Conservation (phyloP, 148 eudicot genomes). For the Rhododendron williamsianum region DNA sequence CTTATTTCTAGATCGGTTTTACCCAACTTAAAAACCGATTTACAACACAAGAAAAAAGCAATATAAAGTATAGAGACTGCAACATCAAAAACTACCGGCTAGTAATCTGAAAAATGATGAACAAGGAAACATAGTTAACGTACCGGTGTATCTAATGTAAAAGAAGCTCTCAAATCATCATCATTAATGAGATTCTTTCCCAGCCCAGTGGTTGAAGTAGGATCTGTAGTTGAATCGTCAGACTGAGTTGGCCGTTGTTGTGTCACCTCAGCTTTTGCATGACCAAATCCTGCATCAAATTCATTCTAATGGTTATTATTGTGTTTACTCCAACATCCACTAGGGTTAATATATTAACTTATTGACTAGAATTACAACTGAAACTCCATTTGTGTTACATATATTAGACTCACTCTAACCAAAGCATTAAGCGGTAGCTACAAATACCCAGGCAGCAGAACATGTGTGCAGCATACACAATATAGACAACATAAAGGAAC, state of each 20-base stretch:
- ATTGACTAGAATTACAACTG: neutral
- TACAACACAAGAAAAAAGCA: neutral
- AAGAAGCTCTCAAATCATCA: conserved; percentile 69
- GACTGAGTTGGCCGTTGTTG: conserved; percentile 58
- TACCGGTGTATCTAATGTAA: conserved; percentile 60
- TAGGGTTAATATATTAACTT: neutral
- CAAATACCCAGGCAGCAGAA: neutral
- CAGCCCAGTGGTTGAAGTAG: conserved; percentile 46
- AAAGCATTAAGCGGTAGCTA: neutral
- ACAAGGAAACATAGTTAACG: conserved; percentile 17
- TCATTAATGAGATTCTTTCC: conserved; percentile 58
- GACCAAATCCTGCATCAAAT: conserved; percentile 39
- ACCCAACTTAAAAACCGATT: neutral
- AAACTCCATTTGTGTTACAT: neutral
- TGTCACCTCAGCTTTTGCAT: conserved; percentile 53
- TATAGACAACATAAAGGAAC: neutral
- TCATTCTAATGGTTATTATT: neutral
- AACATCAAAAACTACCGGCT: neutral
- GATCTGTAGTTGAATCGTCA: conserved; percentile 52
- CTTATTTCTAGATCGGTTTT: neutral
- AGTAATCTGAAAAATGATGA: neutral
- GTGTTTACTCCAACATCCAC: neutral
- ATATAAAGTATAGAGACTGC: neutral
- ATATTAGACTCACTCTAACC: neutral
- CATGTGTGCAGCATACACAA: neutral